Evolutionary conservation across 371 early-diverging fungal species (phyloP).

Genomic region (Gilbertella persicaria): DNA sequence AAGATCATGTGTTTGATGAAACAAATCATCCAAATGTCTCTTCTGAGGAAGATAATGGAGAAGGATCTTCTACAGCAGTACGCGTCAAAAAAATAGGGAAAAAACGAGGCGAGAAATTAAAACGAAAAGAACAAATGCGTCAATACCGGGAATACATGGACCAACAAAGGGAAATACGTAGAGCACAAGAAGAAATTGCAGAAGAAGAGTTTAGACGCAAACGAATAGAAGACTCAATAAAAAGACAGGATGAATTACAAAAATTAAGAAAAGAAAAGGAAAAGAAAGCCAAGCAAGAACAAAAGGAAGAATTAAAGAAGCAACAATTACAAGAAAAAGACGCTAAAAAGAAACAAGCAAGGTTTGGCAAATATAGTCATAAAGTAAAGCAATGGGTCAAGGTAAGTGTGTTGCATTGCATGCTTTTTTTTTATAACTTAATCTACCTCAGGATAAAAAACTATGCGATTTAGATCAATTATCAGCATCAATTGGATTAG

Average conservation of each 20-base stretch:
- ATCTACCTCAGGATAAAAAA: slow-evolving; percentile 14
- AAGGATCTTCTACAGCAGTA: slow-evolving; percentile 46
- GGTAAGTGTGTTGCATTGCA: slow-evolving; percentile 16
- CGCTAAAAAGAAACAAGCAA: slow-evolving; percentile 22
- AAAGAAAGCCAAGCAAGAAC: slow-evolving; percentile 34
- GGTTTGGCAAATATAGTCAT: slow-evolving; percentile 33
- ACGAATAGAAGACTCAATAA: slow-evolving; percentile 38
- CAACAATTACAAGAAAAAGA: slow-evolving; percentile 36
- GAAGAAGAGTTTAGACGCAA: slow-evolving; percentile 37
- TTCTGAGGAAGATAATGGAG: slow-evolving; percentile 29
- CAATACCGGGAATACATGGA: slow-evolving; percentile 55
- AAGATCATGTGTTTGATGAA: slow-evolving; percentile 16
- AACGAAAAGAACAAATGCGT: slow-evolving; percentile 57
- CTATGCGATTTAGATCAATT: slow-evolving; percentile 11
- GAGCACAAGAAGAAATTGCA: slow-evolving; percentile 34
- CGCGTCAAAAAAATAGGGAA: slow-evolving; percentile 53
- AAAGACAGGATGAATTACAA: slow-evolving; percentile 37
- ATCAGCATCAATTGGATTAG: slow-evolving; percentile 10
- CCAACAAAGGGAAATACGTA: slow-evolving; percentile 35
- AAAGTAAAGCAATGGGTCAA: slow-evolving; percentile 32
- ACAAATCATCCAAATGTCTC: slow-evolving; percentile 12
- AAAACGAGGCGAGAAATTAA: slow-evolving; percentile 54
- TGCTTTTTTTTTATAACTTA: background rate
- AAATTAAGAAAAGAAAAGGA: slow-evolving; percentile 27
- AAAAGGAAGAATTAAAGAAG: slow-evolving; percentile 32